Evolutionary conservation across 1,139 yeast genomes (phyloP), one percentile per base, ranked within the genome.

Genomic region (Lodderomyces beijingensis): DNA sequence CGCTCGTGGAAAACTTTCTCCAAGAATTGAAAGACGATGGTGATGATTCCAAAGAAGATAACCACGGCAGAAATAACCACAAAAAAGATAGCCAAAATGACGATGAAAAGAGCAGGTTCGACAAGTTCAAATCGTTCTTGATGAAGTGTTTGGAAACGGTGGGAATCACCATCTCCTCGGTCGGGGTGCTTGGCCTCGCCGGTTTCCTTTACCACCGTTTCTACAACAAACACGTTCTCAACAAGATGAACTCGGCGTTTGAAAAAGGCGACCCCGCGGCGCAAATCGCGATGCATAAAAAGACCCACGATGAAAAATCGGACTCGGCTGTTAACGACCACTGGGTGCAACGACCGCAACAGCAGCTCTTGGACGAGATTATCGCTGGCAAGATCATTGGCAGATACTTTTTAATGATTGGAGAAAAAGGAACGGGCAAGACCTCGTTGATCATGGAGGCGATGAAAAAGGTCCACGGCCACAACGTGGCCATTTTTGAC

Each of bases 401-500:
- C 0, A 56, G 91, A 17, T 85, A 85, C 52, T 82, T 77, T 49
- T 58, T 85, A 34, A 53, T 85, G 12, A 74, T 85, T 35, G 95
- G 95, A 16, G 95, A 85, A 53, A 84, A 85, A 51, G 95, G 95
- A 1, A 84, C 93, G 0, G 95, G 95, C 3, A 85, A 85, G 49
- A 80, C 89, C 0, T 79, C 91, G 1, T 65, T 84, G 56, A 62
- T 83, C 18, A 55, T 79, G 44, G 88, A 82, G 46, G 74, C 89
- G 3, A 77, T 85, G 69, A 72, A 77, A 40, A 72, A 77, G 43
- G 75, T 77, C 1, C 62, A 71, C 28, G 88, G 91, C 1, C 58
- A 59, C 37, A 77, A 80, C 46, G 86, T 87, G 32, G 75, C 87
- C 1, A 70, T 81, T 38, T 64, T 85, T 45, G 94, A 85, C 51